These are phyloP conservation scores for Calonectria pauciramosa DNA, from an alignment of 2,329 filamentous ascomycete genomes.

Conservation along the genomic window DNA sequence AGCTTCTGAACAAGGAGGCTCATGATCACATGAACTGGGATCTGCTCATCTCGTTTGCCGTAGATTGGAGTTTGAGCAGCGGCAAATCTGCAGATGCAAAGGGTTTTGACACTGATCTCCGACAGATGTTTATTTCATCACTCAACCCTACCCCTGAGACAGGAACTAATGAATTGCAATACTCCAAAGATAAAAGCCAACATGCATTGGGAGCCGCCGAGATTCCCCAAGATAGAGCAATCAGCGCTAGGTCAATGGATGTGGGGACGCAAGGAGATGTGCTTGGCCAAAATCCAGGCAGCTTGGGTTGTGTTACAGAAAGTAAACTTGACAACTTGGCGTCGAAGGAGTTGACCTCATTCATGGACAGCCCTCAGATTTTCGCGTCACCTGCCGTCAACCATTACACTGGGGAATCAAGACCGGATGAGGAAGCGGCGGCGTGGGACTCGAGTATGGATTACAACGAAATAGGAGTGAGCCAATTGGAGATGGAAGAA, in stretches of 20 bases:
- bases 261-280: no score
- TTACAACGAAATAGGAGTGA: background rate
- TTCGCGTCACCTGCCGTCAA: background rate
- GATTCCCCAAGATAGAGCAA: background rate
- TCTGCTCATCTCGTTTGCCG: background rate
- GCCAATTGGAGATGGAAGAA: background rate
- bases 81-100: background rate
- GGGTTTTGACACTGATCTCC: background rate
- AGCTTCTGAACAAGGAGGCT: background rate
- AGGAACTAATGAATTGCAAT: background rate
- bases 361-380: background rate
- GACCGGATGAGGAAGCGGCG: background rate
- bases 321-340: background rate
- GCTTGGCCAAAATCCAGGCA: background rate
- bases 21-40: background rate
- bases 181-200: background rate
- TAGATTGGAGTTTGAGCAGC: slow-evolving; percentile 9
- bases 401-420: background rate
- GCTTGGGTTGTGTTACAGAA: background rate
- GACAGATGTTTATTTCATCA: background rate
- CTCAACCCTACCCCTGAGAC: background rate
- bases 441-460: background rate
- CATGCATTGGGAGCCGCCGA: no score
- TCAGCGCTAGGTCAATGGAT: background rate
- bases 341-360: background rate